Percentiles rank a stretch among this genome's conserved stretches.
These are phyloP conservation scores for Coleophoma eucalyptorum DNA, from an alignment of 2,329 filamentous ascomycete genomes.

Conservation along the genomic window DNA sequence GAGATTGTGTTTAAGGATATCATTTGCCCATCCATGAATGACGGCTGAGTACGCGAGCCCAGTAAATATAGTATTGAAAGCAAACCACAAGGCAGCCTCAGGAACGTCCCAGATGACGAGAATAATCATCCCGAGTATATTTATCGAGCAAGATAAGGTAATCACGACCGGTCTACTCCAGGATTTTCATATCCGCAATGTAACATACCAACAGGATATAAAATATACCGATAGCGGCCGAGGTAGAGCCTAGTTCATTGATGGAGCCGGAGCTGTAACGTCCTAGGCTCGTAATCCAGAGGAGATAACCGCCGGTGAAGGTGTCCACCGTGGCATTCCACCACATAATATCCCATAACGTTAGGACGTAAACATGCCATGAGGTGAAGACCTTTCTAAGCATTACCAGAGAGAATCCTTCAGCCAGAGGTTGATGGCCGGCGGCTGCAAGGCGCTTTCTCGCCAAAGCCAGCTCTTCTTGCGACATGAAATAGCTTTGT, in stretches of 20 bases:
- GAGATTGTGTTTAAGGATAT: slow-evolving; percentile 29
- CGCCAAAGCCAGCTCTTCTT: slow-evolving; percentile 41
- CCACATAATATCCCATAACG: slow-evolving; percentile 48
- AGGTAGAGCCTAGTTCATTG: slow-evolving; percentile 44
- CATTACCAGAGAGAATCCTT: slow-evolving; percentile 45
- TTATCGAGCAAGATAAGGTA: slow-evolving; percentile 40
- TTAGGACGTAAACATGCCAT: slow-evolving; percentile 44
- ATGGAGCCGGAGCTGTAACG: neutral
- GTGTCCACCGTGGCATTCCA: slow-evolving; percentile 45
- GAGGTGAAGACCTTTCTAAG: slow-evolving; percentile 38
- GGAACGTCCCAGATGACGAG: slow-evolving; percentile 50
- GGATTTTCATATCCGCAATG: slow-evolving; percentile 48
- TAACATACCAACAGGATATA: slow-evolving; percentile 50
- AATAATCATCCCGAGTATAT: slow-evolving; percentile 46
- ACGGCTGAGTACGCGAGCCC: slow-evolving; percentile 39
- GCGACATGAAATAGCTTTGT: slow-evolving; percentile 38
- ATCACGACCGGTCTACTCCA: slow-evolving; percentile 49
- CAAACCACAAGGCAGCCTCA: slow-evolving; percentile 47
- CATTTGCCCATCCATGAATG: slow-evolving; percentile 41
- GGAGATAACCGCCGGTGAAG: slow-evolving; percentile 32
- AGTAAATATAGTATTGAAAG: slow-evolving; percentile 38
- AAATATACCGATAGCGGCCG: slow-evolving; percentile 50
- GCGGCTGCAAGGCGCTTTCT: slow-evolving; percentile 39
- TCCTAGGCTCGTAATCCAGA: slow-evolving; percentile 46
- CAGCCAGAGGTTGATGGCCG: slow-evolving; percentile 46